phyloP scores from a whole-genome alignment of 1,284 basidiomycete species.

The Rhizoctonia solani region DNA sequence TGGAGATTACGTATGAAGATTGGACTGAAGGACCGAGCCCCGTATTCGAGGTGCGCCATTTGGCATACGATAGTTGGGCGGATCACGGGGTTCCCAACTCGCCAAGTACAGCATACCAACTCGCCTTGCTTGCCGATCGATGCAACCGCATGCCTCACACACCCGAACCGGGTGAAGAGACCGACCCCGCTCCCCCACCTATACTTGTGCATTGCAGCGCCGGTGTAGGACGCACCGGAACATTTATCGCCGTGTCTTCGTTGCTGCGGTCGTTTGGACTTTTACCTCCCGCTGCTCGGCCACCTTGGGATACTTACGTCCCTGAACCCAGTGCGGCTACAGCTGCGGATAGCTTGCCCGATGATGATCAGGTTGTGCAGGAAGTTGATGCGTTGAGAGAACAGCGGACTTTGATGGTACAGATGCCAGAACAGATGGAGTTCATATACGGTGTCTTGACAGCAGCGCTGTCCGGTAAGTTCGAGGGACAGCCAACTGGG shows the following conservation, averaged over 20 bases:
- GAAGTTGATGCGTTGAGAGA: slow-evolving; percentile 79
- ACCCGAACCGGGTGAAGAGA: slow-evolving; percentile 43
- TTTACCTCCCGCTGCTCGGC: slow-evolving; percentile 6
- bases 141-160: slow-evolving; percentile 34
- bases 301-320: slow-evolving; percentile 27
- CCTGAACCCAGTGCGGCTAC: slow-evolving; percentile 51
- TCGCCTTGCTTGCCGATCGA: slow-evolving; percentile 38
- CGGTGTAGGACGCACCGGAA: slow-evolving; percentile 51
- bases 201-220: slow-evolving; percentile 76
- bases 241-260: slow-evolving; percentile 65
- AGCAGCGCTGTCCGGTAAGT: slow-evolving; percentile 43
- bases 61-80: slow-evolving; percentile 79
- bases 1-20: slow-evolving; percentile 52
- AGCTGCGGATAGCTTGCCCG: slow-evolving; percentile 53
- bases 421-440: slow-evolving; percentile 65
- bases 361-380: slow-evolving; percentile 65
- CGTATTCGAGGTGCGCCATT: slow-evolving; percentile 56
- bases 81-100: slow-evolving; percentile 75
- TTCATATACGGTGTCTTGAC: slow-evolving; percentile 68
- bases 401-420: slow-evolving; percentile 80
- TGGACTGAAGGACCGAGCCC: slow-evolving; percentile 36
- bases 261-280: slow-evolving; percentile 56
- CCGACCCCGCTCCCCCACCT: slow-evolving; percentile 59
- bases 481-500: background rate
- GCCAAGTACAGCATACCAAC: slow-evolving; percentile 41